Evolutionary conservation across 73 alveolate genomes (phyloP), one percentile per base, ranked within the genome.

Genomic region (Breviolum minutum): DNA sequence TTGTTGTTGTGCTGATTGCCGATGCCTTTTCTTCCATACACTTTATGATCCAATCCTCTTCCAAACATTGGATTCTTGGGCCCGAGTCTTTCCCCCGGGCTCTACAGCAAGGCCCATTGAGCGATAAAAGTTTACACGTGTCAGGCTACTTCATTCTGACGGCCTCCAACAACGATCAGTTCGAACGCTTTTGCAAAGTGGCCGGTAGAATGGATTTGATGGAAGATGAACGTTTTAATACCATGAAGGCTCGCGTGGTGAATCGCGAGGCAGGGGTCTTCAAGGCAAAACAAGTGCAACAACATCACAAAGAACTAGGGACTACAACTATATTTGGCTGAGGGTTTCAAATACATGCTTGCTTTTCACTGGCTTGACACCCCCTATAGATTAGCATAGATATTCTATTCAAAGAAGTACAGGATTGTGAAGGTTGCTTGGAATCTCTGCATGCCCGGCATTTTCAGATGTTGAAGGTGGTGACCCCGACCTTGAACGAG

Each of bases 161-260:
- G 62, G 99, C 99, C 62, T 94, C 99, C 94, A 94, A 94, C 94
- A 80, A 94, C 63, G 99, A 94, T 30, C 99, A 94, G 94, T 94
- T 94, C 73, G 99, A 94, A 85, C 92, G 94, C 94, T 94, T 94
- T 74, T 94, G 99, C 99, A 94, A 94, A 94, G 99, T 94, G 94
- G 99, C 99, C 6, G 99, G 94, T 54, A 81, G 94, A 16, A 66
- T 63, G 92, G 99, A 94, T 26, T 71, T 94, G 85, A 94, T 94
- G 99, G 30, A 77, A 40, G 76, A 94, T 8, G 99, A 77, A 40
- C 76, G 76, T 63, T 94, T 94, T 88, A 94, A 94, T 71, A 94
- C 99, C 94, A 94, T 94, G 99, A 86, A 86, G 63, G 94, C 94
- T 27, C 94, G 94, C 29, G 94, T 86, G 94, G 94, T 86, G 94